phyloP scores from a whole-genome alignment of 768 basidiomycete species.

The Rossbeevera mucosa region DNA sequence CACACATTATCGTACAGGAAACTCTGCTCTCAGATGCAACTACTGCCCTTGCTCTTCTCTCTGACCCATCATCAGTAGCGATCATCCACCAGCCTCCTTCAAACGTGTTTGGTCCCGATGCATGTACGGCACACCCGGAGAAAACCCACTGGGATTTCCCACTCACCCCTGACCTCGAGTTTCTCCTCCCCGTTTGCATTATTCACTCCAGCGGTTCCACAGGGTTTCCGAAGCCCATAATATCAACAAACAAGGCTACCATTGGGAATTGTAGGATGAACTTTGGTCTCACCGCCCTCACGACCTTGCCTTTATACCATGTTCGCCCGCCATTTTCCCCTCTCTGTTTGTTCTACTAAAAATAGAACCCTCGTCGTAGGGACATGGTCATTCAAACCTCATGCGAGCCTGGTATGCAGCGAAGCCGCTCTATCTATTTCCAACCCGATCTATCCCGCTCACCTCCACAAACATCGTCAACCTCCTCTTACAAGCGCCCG shows the following conservation, averaged over 20 bases:
- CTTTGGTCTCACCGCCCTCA: slow-evolving; percentile 16
- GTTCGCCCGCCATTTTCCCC: slow-evolving; percentile 16
- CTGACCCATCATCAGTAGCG: slow-evolving; percentile 18
- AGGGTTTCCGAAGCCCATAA: slow-evolving; percentile 45
- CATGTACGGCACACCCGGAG: slow-evolving; percentile 14
- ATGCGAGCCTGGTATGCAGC: slow-evolving; percentile 42
- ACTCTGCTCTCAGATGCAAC: slow-evolving; percentile 10
- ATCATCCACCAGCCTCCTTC: slow-evolving; percentile 23
- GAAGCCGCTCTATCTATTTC: slow-evolving; percentile 42
- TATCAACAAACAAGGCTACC: slow-evolving; percentile 25
- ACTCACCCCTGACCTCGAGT: slow-evolving; percentile 20
- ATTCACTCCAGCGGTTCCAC: slow-evolving; percentile 35
- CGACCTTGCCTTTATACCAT: slow-evolving; percentile 30
- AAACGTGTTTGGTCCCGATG: slow-evolving; percentile 11
- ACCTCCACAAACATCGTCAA: slow-evolving; percentile 42
- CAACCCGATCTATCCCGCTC: slow-evolving; percentile 38
- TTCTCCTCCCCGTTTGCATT: slow-evolving; percentile 16
- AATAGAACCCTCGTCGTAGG: slow-evolving; percentile 3
- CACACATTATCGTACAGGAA: slow-evolving; percentile 23
- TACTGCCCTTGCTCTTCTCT: slow-evolving; percentile 13
- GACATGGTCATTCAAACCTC: slow-evolving; percentile 21
- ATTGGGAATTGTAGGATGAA: slow-evolving; percentile 35
- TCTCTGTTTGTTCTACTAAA: neutral
- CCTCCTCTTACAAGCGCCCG: slow-evolving; percentile 34
- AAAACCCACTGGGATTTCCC: slow-evolving; percentile 22